A percentile compares a stretch with the other conserved stretches of the same genome.
Conservation (phyloP, 495 filamentous ascomycete species). For the Daldinia bambusicola region DNA sequence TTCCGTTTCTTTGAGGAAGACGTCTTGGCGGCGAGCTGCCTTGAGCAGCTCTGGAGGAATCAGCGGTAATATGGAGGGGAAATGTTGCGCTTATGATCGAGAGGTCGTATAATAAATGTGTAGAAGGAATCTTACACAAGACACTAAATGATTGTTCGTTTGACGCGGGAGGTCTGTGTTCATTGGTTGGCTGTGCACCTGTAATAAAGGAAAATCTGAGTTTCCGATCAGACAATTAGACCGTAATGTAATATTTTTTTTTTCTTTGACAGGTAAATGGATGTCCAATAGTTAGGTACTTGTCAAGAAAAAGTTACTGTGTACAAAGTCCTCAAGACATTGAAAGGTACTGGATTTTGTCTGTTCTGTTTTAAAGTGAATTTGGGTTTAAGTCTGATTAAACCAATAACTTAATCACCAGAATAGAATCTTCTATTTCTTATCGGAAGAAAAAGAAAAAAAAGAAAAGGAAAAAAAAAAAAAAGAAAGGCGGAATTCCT, state of each 20-base stretch:
- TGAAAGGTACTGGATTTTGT: too few relatives aligned
- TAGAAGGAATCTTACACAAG: slow-evolving; percentile 22
- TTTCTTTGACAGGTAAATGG: neutral
- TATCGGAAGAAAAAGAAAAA: neutral
- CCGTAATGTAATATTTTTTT: neutral
- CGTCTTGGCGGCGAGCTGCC: slow-evolving; percentile 85
- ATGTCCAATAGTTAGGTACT: too few relatives aligned
- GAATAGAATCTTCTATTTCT: slow-evolving; percentile 16
- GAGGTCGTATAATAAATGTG: slow-evolving; percentile 24
- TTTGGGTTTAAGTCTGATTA: neutral
- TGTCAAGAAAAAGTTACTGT: too few relatives aligned
- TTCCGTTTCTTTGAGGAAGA: slow-evolving; percentile 92
- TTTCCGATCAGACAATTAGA: neutral
- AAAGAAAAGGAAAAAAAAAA: neutral
- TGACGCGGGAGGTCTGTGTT: slow-evolving; percentile 11
- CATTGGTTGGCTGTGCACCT: slow-evolving; percentile 21
- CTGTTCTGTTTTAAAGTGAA: neutral
- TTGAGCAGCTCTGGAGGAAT: slow-evolving; percentile 58
- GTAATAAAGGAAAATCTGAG: slow-evolving; percentile 27
- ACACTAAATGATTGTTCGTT: slow-evolving; percentile 15
- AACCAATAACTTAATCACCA: neutral
- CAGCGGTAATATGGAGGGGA: slow-evolving; percentile 28
- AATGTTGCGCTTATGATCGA: slow-evolving; percentile 21
- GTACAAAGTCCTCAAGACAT: neutral
- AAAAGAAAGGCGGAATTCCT: slow-evolving; percentile 1